Evolutionary conservation across 1,284 basidiomycete species (phyloP), one percentile per base, ranked within the genome.

Genomic region (Retiboletus fuscus): DNA sequence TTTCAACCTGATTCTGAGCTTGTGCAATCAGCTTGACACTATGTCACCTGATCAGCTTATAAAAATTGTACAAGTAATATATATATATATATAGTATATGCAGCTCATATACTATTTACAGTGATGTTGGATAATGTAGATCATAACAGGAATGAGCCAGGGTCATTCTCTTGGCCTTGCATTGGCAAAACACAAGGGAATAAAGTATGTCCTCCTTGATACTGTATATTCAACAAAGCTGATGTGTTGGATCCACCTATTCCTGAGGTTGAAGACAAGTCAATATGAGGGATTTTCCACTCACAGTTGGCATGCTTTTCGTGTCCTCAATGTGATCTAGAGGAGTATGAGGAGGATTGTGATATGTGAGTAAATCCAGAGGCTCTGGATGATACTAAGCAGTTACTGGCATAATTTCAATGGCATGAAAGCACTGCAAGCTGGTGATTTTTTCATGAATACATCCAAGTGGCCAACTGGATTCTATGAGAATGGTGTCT

Each of bases 281-380:
- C 34, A 3, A 43, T 18, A 12, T 20, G 7, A 16, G 62, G 73
- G 7, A 41, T 72, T 41, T 69, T 63, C n/a, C 73, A 74, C 18
- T 65, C 65, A 1, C 47, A 72, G 3, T 44, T 74, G 3, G 60
- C 55, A 46, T 0, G 49, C 1, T 18, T 63, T 1, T 10, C 72
- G 1, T 74, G 69, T 12, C 73, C 63, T 4, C 30, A 0, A 49
- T 10, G 64, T 24, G 64, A 74, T 20, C 44, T 75, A 5, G 46
- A 61, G 2, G 46, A 49, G 24, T 75, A 39, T 24, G 61, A 74
- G 13, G 64, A 75, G 12, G 66, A 69, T 5, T 5, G 18, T 55
- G 8, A 41, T 24, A 11, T n/a, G n/a, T n/a, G n/a, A n/a, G n/a
- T n/a, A n/a, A n/a, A n/a, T n/a, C n/a, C n/a, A n/a, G n/a, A n/a